Evolutionary conservation across 306 rosid genomes (phyloP).

Genomic region (Senna tora): DNA sequence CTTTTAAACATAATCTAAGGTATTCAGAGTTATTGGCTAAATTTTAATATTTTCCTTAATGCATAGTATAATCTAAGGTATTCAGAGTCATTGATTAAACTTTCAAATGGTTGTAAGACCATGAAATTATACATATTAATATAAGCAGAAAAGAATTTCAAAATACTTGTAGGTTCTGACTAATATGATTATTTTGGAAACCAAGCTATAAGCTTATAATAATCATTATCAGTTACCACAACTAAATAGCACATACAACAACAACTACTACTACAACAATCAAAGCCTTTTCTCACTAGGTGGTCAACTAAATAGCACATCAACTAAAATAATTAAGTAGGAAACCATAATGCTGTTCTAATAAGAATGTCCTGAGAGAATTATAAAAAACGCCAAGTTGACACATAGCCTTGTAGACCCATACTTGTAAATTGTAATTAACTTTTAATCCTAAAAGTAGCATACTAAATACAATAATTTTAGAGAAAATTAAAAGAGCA

Average conservation of each 20-base stretch:
- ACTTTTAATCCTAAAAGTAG: slow-evolving; percentile 22
- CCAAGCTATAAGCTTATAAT: slow-evolving; percentile 2
- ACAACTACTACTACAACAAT: no score
- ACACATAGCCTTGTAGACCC: slow-evolving; percentile 26
- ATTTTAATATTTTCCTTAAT: no score
- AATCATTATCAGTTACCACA: slow-evolving; percentile 26
- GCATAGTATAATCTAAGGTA: slow-evolving; percentile 7
- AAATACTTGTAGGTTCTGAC: slow-evolving; percentile 20
- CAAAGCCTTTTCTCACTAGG: no score
- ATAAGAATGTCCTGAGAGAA: neutral
- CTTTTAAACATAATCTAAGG: slow-evolving; percentile 30
- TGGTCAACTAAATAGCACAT: slow-evolving; percentile 19
- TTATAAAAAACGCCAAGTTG: slow-evolving; percentile 14
- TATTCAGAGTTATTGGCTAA: slow-evolving; percentile 25
- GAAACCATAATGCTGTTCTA: neutral
- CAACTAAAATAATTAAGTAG: slow-evolving; percentile 24
- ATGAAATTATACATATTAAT: slow-evolving; percentile 10
- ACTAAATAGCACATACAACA: slow-evolving; percentile 20
- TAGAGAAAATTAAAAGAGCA: neutral
- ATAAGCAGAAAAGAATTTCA: slow-evolving; percentile 15
- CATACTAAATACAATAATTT: slow-evolving; percentile 9
- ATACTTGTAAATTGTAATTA: slow-evolving; percentile 5
- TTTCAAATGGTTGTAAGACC: slow-evolving; percentile 29
- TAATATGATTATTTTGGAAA: slow-evolving; percentile 17
- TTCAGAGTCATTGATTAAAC: slow-evolving; percentile 32